Base-by-base conservation (phyloP, 306 rosid species). In the Oxytropis ochrocephala region DNA sequence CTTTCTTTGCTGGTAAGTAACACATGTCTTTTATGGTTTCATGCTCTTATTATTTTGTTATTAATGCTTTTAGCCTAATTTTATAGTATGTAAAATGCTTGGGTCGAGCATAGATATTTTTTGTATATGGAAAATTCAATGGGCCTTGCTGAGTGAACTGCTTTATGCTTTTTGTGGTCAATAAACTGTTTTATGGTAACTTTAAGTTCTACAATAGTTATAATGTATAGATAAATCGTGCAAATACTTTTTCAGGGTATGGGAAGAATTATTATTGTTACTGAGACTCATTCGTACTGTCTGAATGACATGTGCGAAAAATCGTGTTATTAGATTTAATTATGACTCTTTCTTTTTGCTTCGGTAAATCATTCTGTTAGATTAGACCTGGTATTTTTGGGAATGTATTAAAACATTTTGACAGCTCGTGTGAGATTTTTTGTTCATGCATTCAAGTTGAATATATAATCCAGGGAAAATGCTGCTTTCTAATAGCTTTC, bases 1-100 rank as follows among this genome's bases (percentile, higher is more conserved):
- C 92, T 74, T 91, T 91, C 80, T 81, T 94, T 39, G 57, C 70
- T 8, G 89, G 99, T 94, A 77, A 83, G 87, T 59, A 44, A 60
- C 36, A 18, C 66, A 29, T 58, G 59, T 64, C 69, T 68, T 64
- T 12, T 21, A 52, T 62, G 32, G 32, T 66, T 43, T 62, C 36
- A 8, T 19, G 55, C 47, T 63, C 68, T 5, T 36, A 13, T n/a
- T 27, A 18, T 53, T 58, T 7, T 62, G 6, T 61, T 44, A 58
- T 61, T 68, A 30, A 13, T 35, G 65, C 55, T 16, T 33, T n/a
- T 69, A 18, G 62, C 58, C 36, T 47, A 62, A 61, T 61, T 57
- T 50, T 47, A 36, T 17, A 24, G 7, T 27, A 8, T n/a, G 8
- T 72, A 48, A 59, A 50, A 33, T 51, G 65, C 21, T 70, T 62